phyloP scores from a whole-genome alignment of 306 rosid genomes.

The Elaeagnus macrophylla region DNA sequence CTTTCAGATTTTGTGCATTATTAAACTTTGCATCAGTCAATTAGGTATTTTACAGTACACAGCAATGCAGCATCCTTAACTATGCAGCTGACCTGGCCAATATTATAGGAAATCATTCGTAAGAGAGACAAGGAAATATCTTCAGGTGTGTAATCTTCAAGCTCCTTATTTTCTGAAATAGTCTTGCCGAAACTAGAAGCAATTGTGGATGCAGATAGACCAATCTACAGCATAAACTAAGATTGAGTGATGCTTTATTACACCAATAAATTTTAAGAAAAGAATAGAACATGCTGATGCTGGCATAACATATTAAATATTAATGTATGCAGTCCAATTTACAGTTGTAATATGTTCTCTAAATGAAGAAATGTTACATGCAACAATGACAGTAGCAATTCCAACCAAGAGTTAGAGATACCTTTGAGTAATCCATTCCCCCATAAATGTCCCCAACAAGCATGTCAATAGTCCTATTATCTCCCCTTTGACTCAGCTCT shows the following conservation, averaged over 20 bases:
- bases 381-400: slow-evolving; percentile 5
- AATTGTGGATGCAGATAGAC: slow-evolving; percentile 91
- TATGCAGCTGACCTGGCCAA: slow-evolving; percentile 75
- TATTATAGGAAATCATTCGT: slow-evolving; percentile 95
- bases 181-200: slow-evolving; percentile 99
- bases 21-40: background rate
- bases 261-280: slow-evolving; percentile 16
- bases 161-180: slow-evolving; percentile 81
- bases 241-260: slow-evolving; percentile 22
- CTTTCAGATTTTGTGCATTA: no score
- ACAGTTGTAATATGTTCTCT: slow-evolving; percentile 1
- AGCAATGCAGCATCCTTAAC: slow-evolving; percentile 6
- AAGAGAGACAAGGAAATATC: slow-evolving; percentile 94
- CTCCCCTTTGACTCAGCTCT: slow-evolving; percentile 95
- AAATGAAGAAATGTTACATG: background rate
- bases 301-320: background rate
- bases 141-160: slow-evolving; percentile 92
- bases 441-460: slow-evolving; percentile 99
- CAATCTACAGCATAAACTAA: slow-evolving; percentile 49
- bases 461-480: slow-evolving; percentile 88
- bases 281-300: slow-evolving; percentile 7
- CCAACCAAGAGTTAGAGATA: slow-evolving; percentile 20
- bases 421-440: slow-evolving; percentile 96
- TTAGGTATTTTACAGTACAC: background rate
- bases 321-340: background rate